These are phyloP conservation scores for Setaria viridis DNA, from an alignment of 202 grass and related monocot species.

Conservation along the genomic window DNA sequence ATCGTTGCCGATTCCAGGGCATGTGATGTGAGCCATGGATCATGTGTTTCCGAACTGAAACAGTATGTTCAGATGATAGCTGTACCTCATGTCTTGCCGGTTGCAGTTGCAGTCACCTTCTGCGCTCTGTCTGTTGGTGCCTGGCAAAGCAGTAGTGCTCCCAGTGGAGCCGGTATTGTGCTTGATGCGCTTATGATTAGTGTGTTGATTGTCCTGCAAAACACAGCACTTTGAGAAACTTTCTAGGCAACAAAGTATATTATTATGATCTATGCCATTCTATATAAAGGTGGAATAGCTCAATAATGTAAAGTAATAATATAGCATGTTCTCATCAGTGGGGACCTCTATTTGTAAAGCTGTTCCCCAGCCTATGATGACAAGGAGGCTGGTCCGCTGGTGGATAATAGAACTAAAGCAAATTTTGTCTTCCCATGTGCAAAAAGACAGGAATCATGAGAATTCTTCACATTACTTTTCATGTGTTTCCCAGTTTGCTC, in stretches of 20 bases:
- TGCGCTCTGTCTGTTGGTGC: constrained; percentile 12
- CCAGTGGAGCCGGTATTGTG: constrained; percentile 11
- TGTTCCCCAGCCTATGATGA: constrained; percentile 25
- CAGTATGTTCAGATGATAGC: not conserved
- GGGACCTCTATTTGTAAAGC: constrained; percentile 41
- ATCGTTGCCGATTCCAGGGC: not conserved
- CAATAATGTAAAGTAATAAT: constrained; percentile 34
- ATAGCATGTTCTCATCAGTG: constrained; percentile 32
- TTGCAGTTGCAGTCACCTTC: constrained; percentile 51
- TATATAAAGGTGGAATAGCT: constrained; percentile 39
- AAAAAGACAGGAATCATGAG: constrained; percentile 28
- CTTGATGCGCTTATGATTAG: constrained; percentile 53
- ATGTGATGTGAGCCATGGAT: constrained; percentile 10
- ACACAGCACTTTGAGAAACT: constrained; percentile 33
- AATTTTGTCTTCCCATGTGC: constrained; percentile 48
- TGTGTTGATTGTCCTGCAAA: constrained; percentile 58
- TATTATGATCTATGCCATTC: constrained; percentile 36
- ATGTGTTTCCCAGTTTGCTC: constrained; percentile 1
- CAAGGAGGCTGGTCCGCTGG: not conserved
- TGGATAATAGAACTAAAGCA: constrained; percentile 51
- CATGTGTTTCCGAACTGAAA: constrained; percentile 16
- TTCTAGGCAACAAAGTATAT: constrained; percentile 35
- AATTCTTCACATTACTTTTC: constrained; percentile 32
- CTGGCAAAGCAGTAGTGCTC: constrained; percentile 6
- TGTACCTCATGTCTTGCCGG: constrained; percentile 42